Conservation (phyloP, 208 protist species). For the Entamoeba histolytica region DNA sequence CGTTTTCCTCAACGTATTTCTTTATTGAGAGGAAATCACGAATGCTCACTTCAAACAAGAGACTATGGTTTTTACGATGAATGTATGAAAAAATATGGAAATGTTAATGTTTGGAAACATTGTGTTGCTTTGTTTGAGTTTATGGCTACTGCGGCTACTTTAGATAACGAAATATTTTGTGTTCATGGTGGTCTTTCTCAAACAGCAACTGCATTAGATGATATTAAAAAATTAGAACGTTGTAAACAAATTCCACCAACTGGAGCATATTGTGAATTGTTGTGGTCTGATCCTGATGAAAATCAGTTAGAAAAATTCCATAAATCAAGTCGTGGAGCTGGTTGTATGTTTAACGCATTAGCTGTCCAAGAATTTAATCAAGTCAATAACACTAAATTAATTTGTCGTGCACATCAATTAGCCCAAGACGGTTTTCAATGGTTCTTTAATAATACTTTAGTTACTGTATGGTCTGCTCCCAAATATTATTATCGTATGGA, state of each 20-base stretch:
- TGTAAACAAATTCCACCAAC: conserved; percentile 87
- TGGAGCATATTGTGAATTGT: conserved; percentile 89
- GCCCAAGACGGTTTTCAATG: conserved; percentile 53
- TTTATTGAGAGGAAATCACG: conserved; percentile 87
- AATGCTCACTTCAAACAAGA: conserved; percentile 81
- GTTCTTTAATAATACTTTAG: conserved; percentile 43
- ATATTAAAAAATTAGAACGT: conserved; percentile 59
- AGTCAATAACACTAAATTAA: conserved; percentile 31
- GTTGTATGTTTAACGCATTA: conserved; percentile 24
- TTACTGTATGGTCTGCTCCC: conserved; percentile 54
- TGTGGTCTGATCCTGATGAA: conserved; percentile 92
- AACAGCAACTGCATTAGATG: conserved; percentile 48
- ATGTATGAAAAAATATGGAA: too few species aligned
- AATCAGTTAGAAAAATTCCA: conserved; percentile 37
- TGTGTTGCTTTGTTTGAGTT: conserved; percentile 90
- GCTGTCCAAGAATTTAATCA: conserved; percentile 60
- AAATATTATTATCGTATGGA: conserved; percentile 55
- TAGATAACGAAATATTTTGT: conserved; percentile 85
- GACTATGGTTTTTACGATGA: conserved; percentile 97
- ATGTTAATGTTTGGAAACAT: conserved; percentile 67
- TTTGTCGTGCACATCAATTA: conserved; percentile 50
- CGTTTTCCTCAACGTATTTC: conserved; percentile 75
- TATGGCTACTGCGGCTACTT: conserved; percentile 76
- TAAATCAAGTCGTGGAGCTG: conserved; percentile 23
- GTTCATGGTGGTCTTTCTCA: conserved; percentile 53